Evolutionary conservation across 106 monocot species (phyloP).

Genomic region (Dendrobium nobile): DNA sequence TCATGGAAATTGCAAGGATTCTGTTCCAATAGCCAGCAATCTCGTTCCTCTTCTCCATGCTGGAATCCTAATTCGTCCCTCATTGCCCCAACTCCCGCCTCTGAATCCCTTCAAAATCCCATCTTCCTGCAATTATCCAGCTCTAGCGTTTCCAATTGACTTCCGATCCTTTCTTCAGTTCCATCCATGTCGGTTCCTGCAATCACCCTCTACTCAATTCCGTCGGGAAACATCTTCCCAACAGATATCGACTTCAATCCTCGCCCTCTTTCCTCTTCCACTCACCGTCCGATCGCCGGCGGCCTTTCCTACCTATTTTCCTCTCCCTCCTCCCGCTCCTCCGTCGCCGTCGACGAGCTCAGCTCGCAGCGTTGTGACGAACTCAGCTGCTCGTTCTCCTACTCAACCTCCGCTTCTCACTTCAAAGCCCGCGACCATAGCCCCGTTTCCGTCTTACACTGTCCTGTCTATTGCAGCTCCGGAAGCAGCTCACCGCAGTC

Average conservation of each 20-base stretch:
- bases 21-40: neutral
- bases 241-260: conserved; percentile 51
- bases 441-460: conserved; percentile 79
- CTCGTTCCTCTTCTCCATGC: neutral
- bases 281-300: conserved; percentile 41
- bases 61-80: neutral
- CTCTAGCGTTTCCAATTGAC: neutral
- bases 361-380: conserved; percentile 43
- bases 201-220: conserved; percentile 70
- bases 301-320: conserved; percentile 82
- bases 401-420: conserved; percentile 10
- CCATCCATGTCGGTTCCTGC: conserved; percentile 73
- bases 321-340: conserved; percentile 21
- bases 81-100: neutral
- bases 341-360: conserved; percentile 24
- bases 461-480: conserved; percentile 37
- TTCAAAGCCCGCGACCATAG: conserved; percentile 73
- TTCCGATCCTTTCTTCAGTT: neutral
- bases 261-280: conserved; percentile 23
- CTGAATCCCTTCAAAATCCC: neutral
- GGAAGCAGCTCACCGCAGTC: conserved; percentile 37
- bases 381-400: conserved; percentile 45
- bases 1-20: neutral
- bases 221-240: conserved; percentile 44
- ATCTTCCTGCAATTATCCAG: neutral